Base-by-base conservation (phyloP, 2,329 filamentous ascomycete species). In the Pezicula radicicola region DNA sequence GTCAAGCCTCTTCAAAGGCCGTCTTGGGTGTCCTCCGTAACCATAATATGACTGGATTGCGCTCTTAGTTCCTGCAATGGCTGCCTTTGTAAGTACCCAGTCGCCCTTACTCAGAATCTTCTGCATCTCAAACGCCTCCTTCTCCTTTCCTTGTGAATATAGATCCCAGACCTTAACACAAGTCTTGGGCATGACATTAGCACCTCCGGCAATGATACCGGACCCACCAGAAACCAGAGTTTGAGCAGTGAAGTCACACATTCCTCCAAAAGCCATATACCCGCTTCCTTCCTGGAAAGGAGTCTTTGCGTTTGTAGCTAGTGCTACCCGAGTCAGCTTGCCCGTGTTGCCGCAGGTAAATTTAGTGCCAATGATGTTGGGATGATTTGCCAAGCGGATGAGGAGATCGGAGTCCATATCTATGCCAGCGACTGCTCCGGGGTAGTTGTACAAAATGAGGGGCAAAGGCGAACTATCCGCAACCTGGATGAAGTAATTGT, bases 261-360 rank as follows among this genome's bases (percentile, higher is more conserved):
- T 89, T 58, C 90, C 91, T 43, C 90, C 90, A 65, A 94, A 91
- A 18, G 89, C 90, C 81, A 94, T 88, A 75, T 92, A 95, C 10
- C 83, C 84, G 18, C 77, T 81, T 33, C 81, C 82, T 55, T 79
- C 73, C 7, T 71, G 67, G 54, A 68, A 72, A 10, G 87, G 83
- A 0, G 86, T 91, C 69, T 84, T 83, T 52, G 90, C 89, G 61
- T 88, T 75, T 45, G 86, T 83, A 43, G 84, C 89, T 13, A 80
- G 72, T 6, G 90, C 89, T 4, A 96, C 89, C 30, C 91, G 85
- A 12, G 90, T 93, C 59, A 95, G 79, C 74, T 95, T 96, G 58
- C 91, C 91, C 1, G 89, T 94, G 75, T 90, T 94, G 59, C 89
- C 91, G 68, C 90, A 95, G 39, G 91, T 96, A 77, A 96, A 95